These are phyloP conservation scores for Dactylellina parvicollis DNA, from an alignment of 2,329 filamentous ascomycete species.

Conservation along the genomic window DNA sequence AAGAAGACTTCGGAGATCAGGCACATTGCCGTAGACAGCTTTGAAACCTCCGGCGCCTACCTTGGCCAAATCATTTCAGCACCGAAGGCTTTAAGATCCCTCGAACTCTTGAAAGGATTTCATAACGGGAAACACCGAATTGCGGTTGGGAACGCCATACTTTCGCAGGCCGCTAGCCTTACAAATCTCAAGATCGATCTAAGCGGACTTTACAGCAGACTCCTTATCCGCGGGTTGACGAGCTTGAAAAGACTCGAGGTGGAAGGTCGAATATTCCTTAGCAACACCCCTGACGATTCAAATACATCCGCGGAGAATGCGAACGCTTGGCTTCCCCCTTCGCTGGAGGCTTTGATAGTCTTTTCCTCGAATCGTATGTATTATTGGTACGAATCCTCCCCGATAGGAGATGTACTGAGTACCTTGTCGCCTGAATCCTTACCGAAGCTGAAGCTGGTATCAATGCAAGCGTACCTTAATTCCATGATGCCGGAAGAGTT, in stretches of 20 bases:
- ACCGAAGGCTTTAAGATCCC: constrained; percentile 14
- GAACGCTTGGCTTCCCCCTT: constrained; percentile 33
- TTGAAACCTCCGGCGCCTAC: constrained; percentile 10
- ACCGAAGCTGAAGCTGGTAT: constrained; percentile 13
- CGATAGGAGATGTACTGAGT: constrained; percentile 22
- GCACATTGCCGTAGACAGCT: constrained; percentile 11
- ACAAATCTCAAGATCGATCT: constrained; percentile 24
- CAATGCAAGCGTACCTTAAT: constrained; percentile 31
- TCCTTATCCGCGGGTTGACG: constrained; percentile 21
- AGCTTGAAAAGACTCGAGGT: constrained; percentile 30
- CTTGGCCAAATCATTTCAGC: constrained; percentile 31
- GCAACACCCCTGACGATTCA: neutral
- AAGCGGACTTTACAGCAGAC: constrained; percentile 19
- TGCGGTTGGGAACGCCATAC: constrained; percentile 28
- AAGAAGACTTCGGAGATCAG: constrained; percentile 4
- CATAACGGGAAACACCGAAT: constrained; percentile 12
- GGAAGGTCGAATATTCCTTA: constrained; percentile 24
- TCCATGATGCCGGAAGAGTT: constrained; percentile 4
- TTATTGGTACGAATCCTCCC: constrained; percentile 11
- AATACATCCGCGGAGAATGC: constrained; percentile 8
- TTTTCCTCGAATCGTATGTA: constrained; percentile 13
- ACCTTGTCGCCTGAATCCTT: constrained; percentile 13
- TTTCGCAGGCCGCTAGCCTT: constrained; percentile 19
- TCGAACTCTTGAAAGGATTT: constrained; percentile 11
- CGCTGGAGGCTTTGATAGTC: constrained; percentile 11